Evolutionary conservation across 1,139 yeast species (phyloP), one percentile per base, ranked within the genome.

Genomic region (Taphrina communis): DNA sequence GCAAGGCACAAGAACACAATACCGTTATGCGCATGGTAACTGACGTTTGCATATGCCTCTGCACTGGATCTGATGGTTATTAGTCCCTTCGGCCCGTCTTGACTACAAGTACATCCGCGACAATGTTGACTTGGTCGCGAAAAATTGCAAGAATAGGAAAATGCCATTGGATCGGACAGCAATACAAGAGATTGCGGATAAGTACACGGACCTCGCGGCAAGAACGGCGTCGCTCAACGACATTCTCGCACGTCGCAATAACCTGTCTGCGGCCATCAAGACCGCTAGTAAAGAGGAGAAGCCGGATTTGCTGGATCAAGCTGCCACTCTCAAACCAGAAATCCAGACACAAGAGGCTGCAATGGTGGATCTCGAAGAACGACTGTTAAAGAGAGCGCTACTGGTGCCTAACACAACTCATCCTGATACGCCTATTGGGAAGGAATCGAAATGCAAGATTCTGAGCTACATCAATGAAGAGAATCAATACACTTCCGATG

Each of bases 371-470:
- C 31, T 68, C n/a, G 71, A 72, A 21, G 39, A 19, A 2, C 38
- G 69, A 25, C 67, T 73, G 11, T 35, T 58, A 11, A 58, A 62
- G 25, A 46, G 56, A 31, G 72, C 70, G 55, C 68, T 69, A 42
- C 52, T 66, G 9, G 60, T 74, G n/a, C 76, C 76, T 1, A 74
- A 74, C 68, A 36, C 70, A 36, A 66, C 69, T 12, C 68, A 71
- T 35, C 66, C 69, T 12, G 41, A 68, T 11, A 70, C 73, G 7
- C 70, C 71, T 14, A 60, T 70, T n/a, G 73, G 74, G 38, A 72
- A 73, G 12, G 69, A 57, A 39, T 62, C 68, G 9, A 71, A 72
- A 17, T 73, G 71, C n/a, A 42, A 48, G 50, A 70, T 71, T 8
- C 69, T 73, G 25, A 66, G 65, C 11, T 65, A 69, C 44, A 42